Percentiles rank a stretch among this genome's conserved stretches.
These are phyloP conservation scores for Cladophialophora chaetospira DNA, from an alignment of 2,329 filamentous ascomycete genomes.

Conservation along the genomic window DNA sequence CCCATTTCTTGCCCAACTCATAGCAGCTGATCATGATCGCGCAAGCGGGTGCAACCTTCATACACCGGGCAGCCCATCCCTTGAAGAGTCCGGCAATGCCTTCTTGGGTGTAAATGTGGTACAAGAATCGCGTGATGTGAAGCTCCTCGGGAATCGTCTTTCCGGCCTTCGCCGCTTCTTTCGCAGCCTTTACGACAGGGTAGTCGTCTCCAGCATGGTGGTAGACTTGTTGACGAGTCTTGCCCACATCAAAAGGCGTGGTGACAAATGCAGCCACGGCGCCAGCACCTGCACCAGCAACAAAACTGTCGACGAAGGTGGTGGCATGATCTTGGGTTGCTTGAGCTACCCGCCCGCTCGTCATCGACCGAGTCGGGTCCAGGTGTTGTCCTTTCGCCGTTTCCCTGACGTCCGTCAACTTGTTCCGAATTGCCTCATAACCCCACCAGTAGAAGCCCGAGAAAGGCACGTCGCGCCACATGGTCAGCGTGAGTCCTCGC, in stretches of 20 bases:
- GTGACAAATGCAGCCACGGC: constrained; percentile 84
- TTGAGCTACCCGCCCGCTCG: constrained; percentile 49
- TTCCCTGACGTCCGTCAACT: constrained; percentile 67
- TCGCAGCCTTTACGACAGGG: constrained; percentile 27
- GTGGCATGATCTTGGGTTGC: constrained; percentile 70
- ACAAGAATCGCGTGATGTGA: constrained; percentile 79
- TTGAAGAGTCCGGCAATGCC: constrained; percentile 79
- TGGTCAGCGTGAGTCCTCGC: constrained; percentile 84
- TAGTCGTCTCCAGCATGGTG: constrained; percentile 56
- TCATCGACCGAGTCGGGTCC: constrained; percentile 43
- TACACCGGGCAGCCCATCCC: constrained; percentile 85
- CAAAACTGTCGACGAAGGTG: constrained; percentile 85
- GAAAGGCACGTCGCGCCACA: constrained; percentile 97
- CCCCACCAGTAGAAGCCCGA: constrained; percentile 98
- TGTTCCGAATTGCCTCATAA: constrained; percentile 79
- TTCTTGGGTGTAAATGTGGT: constrained; percentile 87
- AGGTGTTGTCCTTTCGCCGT: constrained; percentile 50
- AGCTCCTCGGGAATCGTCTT: constrained; percentile 66
- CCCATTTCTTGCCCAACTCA: constrained; percentile 90
- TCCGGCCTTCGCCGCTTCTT: constrained; percentile 24
- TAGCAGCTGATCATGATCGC: constrained; percentile 99
- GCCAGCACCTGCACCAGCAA: constrained; percentile 80
- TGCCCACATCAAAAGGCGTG: constrained; percentile 95
- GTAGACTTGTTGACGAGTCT: constrained; percentile 88
- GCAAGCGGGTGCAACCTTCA: constrained; percentile 94